phyloP scores from a whole-genome alignment of 1,284 basidiomycete species.

The Lignosus rhinocerotis region DNA sequence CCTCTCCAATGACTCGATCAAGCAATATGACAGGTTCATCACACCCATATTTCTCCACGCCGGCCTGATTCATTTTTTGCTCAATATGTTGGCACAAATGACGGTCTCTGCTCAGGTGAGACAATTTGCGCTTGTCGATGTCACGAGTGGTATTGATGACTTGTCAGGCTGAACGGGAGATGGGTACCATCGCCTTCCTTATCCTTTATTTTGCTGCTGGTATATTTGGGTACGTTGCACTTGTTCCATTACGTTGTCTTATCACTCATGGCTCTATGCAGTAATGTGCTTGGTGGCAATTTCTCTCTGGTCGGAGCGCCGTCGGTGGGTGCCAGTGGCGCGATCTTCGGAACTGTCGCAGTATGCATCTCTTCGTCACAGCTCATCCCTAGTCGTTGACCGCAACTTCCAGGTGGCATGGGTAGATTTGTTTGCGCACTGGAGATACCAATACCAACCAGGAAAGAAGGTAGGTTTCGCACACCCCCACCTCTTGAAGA shows the following conservation, averaged over 20 bases:
- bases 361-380: conserved; percentile 41
- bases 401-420: conserved; percentile 57
- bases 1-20: not conserved
- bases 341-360: conserved; percentile 91
- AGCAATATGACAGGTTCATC: conserved; percentile 61
- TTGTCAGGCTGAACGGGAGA: conserved; percentile 77
- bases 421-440: conserved; percentile 91
- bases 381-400: not conserved
- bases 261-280: conserved; percentile 28
- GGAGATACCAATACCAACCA: conserved; percentile 85
- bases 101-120: conserved; percentile 75
- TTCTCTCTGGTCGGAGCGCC: conserved; percentile 89
- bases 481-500: no score
- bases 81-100: conserved; percentile 91
- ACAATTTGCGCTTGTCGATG: conserved; percentile 2
- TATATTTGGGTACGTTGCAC: conserved; percentile 74
- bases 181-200: conserved; percentile 83
- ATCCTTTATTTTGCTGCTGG: conserved; percentile 88
- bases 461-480: conserved; percentile 59
- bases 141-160: not conserved
- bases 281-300: conserved; percentile 87
- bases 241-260: no score
- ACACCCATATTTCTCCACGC: conserved; percentile 90
- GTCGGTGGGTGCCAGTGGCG: conserved; percentile 91
- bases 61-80: conserved; percentile 82